Percentiles rank a stretch among this genome's conserved stretches.
These are phyloP conservation scores for Eremochloa ophiuroides DNA, from an alignment of 176 grass and related monocot species.

Conservation along the genomic window DNA sequence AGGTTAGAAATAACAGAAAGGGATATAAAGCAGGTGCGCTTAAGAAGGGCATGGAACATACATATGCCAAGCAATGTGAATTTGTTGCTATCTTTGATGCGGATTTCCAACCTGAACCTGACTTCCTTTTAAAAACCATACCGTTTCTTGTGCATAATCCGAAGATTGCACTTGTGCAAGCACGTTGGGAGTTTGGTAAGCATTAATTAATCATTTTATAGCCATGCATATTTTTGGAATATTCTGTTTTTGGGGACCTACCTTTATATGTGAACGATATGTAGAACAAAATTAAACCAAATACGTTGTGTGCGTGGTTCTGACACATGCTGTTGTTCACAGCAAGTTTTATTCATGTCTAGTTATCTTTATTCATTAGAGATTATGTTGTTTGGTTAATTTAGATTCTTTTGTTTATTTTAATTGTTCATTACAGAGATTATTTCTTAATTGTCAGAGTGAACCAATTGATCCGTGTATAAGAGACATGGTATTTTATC, in stretches of 20 bases:
- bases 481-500: neutral
- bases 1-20: conserved; percentile 81
- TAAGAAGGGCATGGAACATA: conserved; percentile 78
- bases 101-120: conserved; percentile 82
- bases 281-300: neutral
- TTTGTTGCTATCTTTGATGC: conserved; percentile 94
- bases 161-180: conserved; percentile 74
- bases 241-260: neutral
- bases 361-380: neutral
- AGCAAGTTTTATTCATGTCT: neutral
- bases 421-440: neutral
- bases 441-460: neutral
- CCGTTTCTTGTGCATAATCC: conserved; percentile 88
- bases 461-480: neutral
- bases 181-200: conserved; percentile 93
- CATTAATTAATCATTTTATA: neutral
- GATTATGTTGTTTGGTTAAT: neutral
- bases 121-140: conserved; percentile 82
- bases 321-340: neutral
- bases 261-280: neutral
- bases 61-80: conserved; percentile 69
- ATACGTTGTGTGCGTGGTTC: neutral
- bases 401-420: neutral
- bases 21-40: conserved; percentile 94
- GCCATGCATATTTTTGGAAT: neutral